Base-by-base conservation (phyloP, 306 rosid genomes). In the Coriaria nepalensis region DNA sequence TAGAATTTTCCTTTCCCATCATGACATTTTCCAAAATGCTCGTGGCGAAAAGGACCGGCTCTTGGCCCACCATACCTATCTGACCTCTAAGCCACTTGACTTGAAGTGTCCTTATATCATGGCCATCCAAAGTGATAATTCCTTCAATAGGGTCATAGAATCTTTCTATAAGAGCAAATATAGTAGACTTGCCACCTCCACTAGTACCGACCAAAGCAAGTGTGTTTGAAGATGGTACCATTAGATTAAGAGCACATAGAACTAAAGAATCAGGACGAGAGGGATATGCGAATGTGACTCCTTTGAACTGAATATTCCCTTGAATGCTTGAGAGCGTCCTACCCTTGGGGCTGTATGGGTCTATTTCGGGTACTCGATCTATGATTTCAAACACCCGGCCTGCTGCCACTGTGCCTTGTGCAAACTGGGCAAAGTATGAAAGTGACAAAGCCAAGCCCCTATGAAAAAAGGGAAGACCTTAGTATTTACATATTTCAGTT, bases 171-270 rank as follows among this genome's bases (percentile, higher is more conserved):
- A 88, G 90, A 66, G 96, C 93, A 57, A 88, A 81, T 49, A 81
- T 60, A 35, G 95, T 83, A 52, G 95, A 81, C 60, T 88, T 83
- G 45, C 96, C 96, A 47, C 95, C 95, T n/a, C 96, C 96, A 55
- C 95, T 88, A 4, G 77, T 60, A 43, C 96, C 96, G 56, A 83
- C 95, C 61, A 88, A 57, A 41, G 93, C 96, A 10, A 78, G 37
- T 15, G 93, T 66, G 73, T 65, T 83, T 43, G 88, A 67, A 66
- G 93, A 62, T 52, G 80, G 87, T 60, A 88, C 53, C 1, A 83
- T 77, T 59, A 83, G 74, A 33, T 66, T 76, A 47, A 88, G 62
- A 51, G 88, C 74, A 13, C 33, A 49, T 47, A 88, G 77, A 60
- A 88, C 60, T 15, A 49, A 65, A 47, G 86, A 60, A 52, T 74